phyloP scores from a whole-genome alignment of 139 green algal species.

The Chlorella sp. region DNA sequence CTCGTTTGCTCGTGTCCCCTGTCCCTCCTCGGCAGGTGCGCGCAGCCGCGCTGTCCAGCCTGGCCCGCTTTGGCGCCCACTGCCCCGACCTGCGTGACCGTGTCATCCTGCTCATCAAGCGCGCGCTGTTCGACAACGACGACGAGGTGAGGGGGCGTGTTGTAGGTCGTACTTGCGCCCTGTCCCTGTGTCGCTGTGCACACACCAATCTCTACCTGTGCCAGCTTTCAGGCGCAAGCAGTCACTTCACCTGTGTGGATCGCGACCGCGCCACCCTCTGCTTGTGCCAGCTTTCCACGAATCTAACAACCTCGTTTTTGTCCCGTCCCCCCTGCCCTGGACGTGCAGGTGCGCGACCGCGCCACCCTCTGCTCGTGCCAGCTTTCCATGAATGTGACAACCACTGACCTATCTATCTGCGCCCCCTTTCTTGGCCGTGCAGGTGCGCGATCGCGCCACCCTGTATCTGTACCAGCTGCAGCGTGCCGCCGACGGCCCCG shows the following conservation, averaged over 20 bases:
- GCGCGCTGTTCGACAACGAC: conserved; percentile 96
- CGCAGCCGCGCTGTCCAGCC: conserved; percentile 88
- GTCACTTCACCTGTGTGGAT: too few species aligned
- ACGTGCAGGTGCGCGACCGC: conserved; percentile 82
- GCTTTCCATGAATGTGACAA: conserved; percentile 49
- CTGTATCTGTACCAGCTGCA: conserved; percentile 91
- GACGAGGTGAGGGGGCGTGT: conserved; percentile 82
- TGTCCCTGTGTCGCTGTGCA: background rate
- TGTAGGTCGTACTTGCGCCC: too few species aligned
- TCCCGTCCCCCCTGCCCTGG: too few species aligned
- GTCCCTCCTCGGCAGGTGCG: conserved; percentile 58
- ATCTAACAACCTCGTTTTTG: too few species aligned
- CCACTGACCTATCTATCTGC: background rate
- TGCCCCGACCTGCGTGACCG: conserved; percentile 72
- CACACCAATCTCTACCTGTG: background rate
- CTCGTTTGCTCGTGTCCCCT: background rate
- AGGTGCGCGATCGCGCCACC: conserved; percentile 96
- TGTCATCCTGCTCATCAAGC: conserved; percentile 88
- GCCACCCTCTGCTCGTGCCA: conserved; percentile 93
- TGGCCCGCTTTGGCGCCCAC: conserved; percentile 88
- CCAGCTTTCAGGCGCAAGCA: too few species aligned
- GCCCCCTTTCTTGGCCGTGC: background rate
- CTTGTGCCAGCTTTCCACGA: too few species aligned
- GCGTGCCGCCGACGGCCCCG: conserved; percentile 51
- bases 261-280: too few species aligned